phyloP scores from a whole-genome alignment of 208 protist genomes.

The Trypanosoma rangeli region DNA sequence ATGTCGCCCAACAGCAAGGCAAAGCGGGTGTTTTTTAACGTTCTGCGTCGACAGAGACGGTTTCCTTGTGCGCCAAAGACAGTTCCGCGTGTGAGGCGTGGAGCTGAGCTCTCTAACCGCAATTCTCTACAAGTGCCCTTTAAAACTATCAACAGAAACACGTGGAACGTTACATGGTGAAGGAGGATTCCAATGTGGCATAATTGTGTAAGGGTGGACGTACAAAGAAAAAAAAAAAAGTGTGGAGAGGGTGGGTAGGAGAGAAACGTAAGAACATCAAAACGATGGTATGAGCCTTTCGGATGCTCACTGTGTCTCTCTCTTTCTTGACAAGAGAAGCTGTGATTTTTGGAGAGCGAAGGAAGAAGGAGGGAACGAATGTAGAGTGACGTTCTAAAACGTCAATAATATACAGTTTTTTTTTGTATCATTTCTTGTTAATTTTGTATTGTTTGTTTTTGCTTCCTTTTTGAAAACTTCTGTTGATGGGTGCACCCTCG shows the following conservation, averaged over 20 bases:
- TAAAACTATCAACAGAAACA: slow-evolving; percentile 64
- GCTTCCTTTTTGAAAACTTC: neutral
- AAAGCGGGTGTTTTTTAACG: slow-evolving; percentile 66
- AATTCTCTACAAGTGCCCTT: slow-evolving; percentile 41
- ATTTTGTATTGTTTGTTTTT: neutral
- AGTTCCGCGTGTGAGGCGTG: slow-evolving; percentile 42
- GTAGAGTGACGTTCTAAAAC: neutral
- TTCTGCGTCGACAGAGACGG: slow-evolving; percentile 57
- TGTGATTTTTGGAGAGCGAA: no score
- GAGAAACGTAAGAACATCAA: neutral
- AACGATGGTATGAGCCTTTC: neutral
- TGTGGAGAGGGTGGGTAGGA: neutral
- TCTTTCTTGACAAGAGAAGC: neutral
- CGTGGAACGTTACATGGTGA: slow-evolving; percentile 90
- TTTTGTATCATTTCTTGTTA: no score
- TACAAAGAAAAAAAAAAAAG: slow-evolving; percentile 6
- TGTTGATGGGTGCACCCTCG: neutral
- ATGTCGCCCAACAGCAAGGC: slow-evolving; percentile 64
- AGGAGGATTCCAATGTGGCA: neutral
- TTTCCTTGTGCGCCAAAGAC: slow-evolving; percentile 67
- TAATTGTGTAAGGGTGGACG: neutral
- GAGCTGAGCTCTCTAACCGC: slow-evolving; percentile 16
- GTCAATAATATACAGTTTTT: neutral
- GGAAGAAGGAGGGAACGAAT: no score
- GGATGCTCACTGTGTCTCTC: neutral